Conservation (phyloP, 805 yeast species). For the Starmera pachycereana region DNA sequence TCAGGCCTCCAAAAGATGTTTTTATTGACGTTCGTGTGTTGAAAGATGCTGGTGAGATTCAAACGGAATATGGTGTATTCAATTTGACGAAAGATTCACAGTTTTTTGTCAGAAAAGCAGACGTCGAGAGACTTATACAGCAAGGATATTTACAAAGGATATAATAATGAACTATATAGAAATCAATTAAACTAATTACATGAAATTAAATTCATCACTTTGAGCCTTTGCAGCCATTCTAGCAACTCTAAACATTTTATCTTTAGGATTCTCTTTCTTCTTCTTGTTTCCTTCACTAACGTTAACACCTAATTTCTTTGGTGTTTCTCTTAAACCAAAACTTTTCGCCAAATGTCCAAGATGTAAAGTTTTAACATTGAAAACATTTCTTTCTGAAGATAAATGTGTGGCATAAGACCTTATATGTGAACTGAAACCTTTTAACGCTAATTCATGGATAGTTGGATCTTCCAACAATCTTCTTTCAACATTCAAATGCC, state of each 20-base stretch:
- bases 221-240: slow-evolving; percentile 51
- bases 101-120: slow-evolving; percentile 87
- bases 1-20: slow-evolving; percentile 84
- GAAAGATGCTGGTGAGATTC: slow-evolving; percentile 93
- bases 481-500: slow-evolving; percentile 87
- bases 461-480: slow-evolving; percentile 64
- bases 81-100: slow-evolving; percentile 89
- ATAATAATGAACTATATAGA: slow-evolving; percentile 13
- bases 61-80: slow-evolving; percentile 94
- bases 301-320: slow-evolving; percentile 59
- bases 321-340: slow-evolving; percentile 91
- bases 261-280: slow-evolving; percentile 57
- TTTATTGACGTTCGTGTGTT: slow-evolving; percentile 91
- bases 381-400: slow-evolving; percentile 63
- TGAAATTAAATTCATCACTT: slow-evolving; percentile 64
- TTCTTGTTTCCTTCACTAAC: slow-evolving; percentile 26
- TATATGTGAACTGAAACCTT: slow-evolving; percentile 80
- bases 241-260: slow-evolving; percentile 70
- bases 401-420: slow-evolving; percentile 96
- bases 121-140: slow-evolving; percentile 86
- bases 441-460: slow-evolving; percentile 56
- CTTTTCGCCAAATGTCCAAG: slow-evolving; percentile 94
- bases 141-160: slow-evolving; percentile 86
- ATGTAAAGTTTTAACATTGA: slow-evolving; percentile 77
- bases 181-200: slow-evolving; percentile 8